Conservation (phyloP, 148 eudicot genomes). For the Nyssa sinensis region DNA sequence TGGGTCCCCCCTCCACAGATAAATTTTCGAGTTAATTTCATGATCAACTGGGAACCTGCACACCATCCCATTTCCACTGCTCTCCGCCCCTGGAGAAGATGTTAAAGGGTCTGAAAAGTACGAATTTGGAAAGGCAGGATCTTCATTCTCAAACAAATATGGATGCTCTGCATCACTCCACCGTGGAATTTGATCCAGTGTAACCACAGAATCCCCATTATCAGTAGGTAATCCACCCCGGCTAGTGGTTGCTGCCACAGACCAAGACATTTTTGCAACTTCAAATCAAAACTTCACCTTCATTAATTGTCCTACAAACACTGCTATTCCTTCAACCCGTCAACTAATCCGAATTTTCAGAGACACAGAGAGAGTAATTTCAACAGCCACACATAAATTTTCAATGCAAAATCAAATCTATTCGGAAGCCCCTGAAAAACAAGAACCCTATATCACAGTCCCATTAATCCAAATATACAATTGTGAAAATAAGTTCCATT, state of each 20-base stretch:
- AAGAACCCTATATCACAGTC: neutral
- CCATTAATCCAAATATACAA: neutral
- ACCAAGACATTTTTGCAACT: slow-evolving; percentile 43
- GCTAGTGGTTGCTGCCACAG: slow-evolving; percentile 54
- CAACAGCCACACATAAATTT: neutral
- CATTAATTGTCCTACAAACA: neutral
- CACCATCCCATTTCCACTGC: slow-evolving; percentile 54
- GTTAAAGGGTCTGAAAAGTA: slow-evolving; percentile 84
- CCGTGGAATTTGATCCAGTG: slow-evolving; percentile 91
- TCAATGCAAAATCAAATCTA: neutral
- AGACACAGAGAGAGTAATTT: neutral
- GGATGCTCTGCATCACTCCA: slow-evolving; percentile 85
- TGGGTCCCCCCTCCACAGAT: slow-evolving; percentile 96
- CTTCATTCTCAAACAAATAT: slow-evolving; percentile 61
- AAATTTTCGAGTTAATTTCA: slow-evolving; percentile 81
- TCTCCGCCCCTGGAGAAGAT: slow-evolving; percentile 59
- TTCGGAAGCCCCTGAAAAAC: neutral
- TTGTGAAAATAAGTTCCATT: neutral
- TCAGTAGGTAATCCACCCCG: slow-evolving; percentile 76
- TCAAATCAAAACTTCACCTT: slow-evolving; percentile 19
- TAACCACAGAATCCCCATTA: slow-evolving; percentile 72
- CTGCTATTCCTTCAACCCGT: slow-evolving; percentile 18
- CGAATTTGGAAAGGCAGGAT: slow-evolving; percentile 39
- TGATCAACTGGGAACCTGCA: slow-evolving; percentile 91
- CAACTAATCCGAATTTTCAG: slow-evolving; percentile 16